Evolutionary conservation across 495 filamentous ascomycete genomes (phyloP), one percentile per base, ranked within the genome.

Genomic region (Hypoxylon fragiforme): DNA sequence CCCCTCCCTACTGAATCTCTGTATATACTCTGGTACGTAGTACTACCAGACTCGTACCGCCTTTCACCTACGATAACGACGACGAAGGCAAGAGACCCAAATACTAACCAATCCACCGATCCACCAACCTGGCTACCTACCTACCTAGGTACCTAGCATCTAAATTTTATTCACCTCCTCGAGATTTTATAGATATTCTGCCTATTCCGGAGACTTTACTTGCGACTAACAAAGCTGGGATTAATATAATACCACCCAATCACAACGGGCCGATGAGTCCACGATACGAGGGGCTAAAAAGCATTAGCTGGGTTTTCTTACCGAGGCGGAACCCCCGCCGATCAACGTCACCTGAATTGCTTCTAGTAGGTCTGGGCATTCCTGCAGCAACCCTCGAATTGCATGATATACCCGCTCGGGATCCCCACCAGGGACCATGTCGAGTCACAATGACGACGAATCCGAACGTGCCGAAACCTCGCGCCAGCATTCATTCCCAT

Each of bases 191-290:
- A n/a, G n/a, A n/a, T n/a, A n/a, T 53, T 62, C 51, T 62, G 58
- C 47, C 58, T 62, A 57, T 62, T 62, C 13, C 46, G 34, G 4
- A 6, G 11, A 41, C 31, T 24, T 14, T 42, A 12, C 42, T 20
- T 43, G 47, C 58, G 47, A 62, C 26, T 21, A 38, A 36, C 52
- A 8, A 39, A 34, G 43, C 21, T n/a, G 31, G 32, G 32, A 13
- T 24, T 53, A 47, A 24, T 56, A 62, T 62, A 53, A 53, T 57
- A 8, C 58, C 58, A 51, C 32, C 58, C 58, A 62, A 62, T 62
- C 52, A 62, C 31, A 57, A 12, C 37, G 21, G 26, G 20, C 32
- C 37, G 16, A 57, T 62, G 52, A 48, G 44, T 40, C 38, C 52
- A 56, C 52, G 58, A 57, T 53, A 31, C 48, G 35, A 26, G 18